Evolutionary conservation across 192 early-diverging fungal species (phyloP), one percentile per base, ranked within the genome.

Genomic region (Entomortierella beljakovae): DNA sequence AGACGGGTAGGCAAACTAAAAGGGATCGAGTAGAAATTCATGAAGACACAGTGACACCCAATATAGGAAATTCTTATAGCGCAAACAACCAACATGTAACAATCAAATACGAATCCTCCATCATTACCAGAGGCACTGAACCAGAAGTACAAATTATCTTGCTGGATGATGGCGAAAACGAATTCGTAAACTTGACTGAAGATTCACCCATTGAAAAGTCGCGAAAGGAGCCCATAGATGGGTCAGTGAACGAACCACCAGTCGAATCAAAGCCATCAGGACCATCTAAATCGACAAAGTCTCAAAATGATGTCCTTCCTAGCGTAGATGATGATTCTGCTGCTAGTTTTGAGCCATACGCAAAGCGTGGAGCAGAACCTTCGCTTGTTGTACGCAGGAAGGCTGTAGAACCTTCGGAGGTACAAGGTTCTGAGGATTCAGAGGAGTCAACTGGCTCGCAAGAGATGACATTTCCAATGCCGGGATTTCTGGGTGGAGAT

Each of bases 261-360:
- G 25, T 3, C 2, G 13, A 25, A 2, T 9, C 51, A 53, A 3
- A n/a, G 25, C 3, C 3, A 28, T 3, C 25, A 7, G 51, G 20
- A 23, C 50, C 10, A 15, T 7, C 20, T 7, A 57, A 32, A 23
- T 11, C 10, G 13, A 57, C 34, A 18, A 18, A 23, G 1, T 6
- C 58, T 37, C 35, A 26, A 3, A 65, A 55, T 18, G 63, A 70
- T 29, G 52, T 70, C 51, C 35, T 58, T 10, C 26, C 50, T 3
- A 70, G 68, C 15, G 58, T 70, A 4, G 68, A 61, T 0, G 68
- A 61, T 34, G 58, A 70, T 32, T 34, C 37, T 1, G 25, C 37
- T 3, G 10, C 20, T 26, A 61, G 59, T 23, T 70, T 61, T n/a
- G 68, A 57, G 35, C 33, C 51, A 2, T 61, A 43, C 13, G 33